Evolutionary conservation across 1,284 basidiomycete genomes (phyloP), one percentile per base, ranked within the genome.

Genomic region (Singerocomus rubriflavus): DNA sequence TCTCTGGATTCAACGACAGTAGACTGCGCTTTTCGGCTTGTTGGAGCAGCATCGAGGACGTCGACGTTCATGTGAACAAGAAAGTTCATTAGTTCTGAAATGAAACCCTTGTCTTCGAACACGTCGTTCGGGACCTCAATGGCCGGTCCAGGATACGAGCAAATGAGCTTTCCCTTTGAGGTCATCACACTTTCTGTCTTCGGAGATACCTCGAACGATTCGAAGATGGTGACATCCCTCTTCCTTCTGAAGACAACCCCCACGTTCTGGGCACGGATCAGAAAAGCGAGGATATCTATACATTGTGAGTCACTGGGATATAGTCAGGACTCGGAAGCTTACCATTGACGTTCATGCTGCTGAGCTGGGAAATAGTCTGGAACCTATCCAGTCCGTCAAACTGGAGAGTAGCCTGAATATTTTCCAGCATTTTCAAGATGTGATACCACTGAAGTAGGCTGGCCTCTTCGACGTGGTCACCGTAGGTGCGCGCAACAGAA

Each of bases 201-300:
- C 4, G 57, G 54, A 4, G 67, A 65, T 5, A 63, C 52, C 51
- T 75, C 68, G 36, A 75, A 74, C 4, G 61, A 56, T 56, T 73
- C 72, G 35, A 72, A 70, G 3, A 59, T 51, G 8, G 64, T 61
- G 7, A 42, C 17, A 5, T 55, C 40, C 5, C 12, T 9, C 7
- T 40, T 42, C 42, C 60, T 68, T 11, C 70, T 62, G 32, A 74
- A 44, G 12, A 74, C 50, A 5, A 75, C 50, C 0, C 53, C 72
- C 0, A 59, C 72, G 46, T 75, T 75, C 36, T 73, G 73, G 0
- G 65, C 65, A 4, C 58, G 62, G 11, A 75, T 62, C 17, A 59
- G 52, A 30, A 71, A 58, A 4, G 54, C 54, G 2, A 71, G 49
- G 6, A 62, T 17, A 36, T 57, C 65, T 67, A 27, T 9, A 25